Evolutionary conservation across 2,329 filamentous ascomycete genomes (phyloP).

Genomic region (Alternaria solani): DNA sequence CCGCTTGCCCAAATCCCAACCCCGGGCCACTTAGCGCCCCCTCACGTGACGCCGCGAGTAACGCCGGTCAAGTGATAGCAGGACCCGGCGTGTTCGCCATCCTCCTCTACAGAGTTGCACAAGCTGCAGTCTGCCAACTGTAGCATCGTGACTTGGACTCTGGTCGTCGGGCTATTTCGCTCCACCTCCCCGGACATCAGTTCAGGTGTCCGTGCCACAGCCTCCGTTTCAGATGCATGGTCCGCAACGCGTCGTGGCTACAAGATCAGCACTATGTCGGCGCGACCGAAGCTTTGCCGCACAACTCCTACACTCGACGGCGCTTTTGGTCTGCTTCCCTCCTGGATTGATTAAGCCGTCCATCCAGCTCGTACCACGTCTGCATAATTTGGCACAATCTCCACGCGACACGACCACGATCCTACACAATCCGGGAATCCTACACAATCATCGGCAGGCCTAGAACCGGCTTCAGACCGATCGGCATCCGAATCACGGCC

Average conservation of each 20-base stretch:
- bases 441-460: background rate
- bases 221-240: constrained; percentile 38
- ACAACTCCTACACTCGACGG: constrained; percentile 11
- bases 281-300: constrained; percentile 10
- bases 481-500: background rate
- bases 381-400: constrained; percentile 2
- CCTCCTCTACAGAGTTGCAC: background rate
- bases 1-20: too few relatives aligned
- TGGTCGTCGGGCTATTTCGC: constrained; percentile 2
- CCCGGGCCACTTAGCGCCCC: background rate
- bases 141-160: background rate
- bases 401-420: background rate
- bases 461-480: constrained; percentile 12
- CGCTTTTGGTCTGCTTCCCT: background rate
- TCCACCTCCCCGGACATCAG: constrained; percentile 7
- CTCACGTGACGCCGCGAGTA: constrained; percentile 13
- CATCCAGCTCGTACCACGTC: background rate
- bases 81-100: background rate
- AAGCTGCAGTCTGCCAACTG: background rate
- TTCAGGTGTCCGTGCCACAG: constrained; percentile 37
- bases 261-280: constrained; percentile 29
- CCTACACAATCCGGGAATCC: background rate
- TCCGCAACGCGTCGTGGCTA: constrained; percentile 29
- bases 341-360: background rate
- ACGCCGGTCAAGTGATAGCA: background rate